Conservation (phyloP, 495 filamentous ascomycete species). For the Penicillium egyptiacum region DNA sequence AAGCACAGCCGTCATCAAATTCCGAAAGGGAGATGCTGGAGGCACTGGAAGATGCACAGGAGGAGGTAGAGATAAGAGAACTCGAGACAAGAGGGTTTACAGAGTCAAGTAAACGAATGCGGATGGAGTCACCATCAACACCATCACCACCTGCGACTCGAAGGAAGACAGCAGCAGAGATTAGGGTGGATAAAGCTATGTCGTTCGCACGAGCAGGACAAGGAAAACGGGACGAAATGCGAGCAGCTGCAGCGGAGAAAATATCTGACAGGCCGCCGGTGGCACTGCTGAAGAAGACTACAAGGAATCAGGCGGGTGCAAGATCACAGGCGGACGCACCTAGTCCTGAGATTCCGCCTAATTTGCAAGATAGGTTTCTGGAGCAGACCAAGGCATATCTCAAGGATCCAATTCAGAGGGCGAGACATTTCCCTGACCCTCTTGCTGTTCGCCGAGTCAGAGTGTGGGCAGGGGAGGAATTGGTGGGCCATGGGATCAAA, state of each 20-base stretch:
- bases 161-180: not conserved
- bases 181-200: not conserved
- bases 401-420: not conserved
- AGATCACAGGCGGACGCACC: not conserved
- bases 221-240: not conserved
- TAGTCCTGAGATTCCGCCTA: not conserved
- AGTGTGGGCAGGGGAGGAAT: slow-evolving; percentile 11
- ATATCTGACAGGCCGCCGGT: not conserved
- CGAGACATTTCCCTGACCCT: slow-evolving; percentile 6
- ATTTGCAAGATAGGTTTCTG: slow-evolving; percentile 1
- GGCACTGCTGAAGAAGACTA: not conserved
- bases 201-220: not conserved
- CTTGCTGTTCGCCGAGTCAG: not conserved
- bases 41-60: not conserved
- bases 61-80: not conserved
- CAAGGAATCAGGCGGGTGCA: not conserved
- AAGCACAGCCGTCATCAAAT: not conserved
- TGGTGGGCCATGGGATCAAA: not conserved
- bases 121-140: not conserved
- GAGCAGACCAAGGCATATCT: not conserved
- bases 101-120: not conserved
- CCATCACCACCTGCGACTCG: not conserved
- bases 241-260: not conserved
- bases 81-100: not conserved
- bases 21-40: not conserved